These are phyloP conservation scores for Trichomonas vaginalis DNA, from an alignment of 208 protist genomes.

Conservation along the genomic window DNA sequence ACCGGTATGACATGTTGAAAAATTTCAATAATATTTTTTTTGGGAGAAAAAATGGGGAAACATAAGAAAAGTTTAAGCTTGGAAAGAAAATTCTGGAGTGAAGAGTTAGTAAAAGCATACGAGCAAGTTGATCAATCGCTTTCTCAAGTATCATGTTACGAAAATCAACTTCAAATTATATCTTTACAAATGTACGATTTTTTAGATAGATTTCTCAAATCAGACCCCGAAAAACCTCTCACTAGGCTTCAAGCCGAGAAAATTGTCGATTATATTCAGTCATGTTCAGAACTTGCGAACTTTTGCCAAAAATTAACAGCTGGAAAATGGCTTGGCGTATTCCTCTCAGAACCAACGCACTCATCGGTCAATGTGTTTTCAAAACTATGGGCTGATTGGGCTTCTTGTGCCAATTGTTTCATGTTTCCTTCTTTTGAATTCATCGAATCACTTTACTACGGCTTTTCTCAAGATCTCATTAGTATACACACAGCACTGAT, in stretches of 20 bases:
- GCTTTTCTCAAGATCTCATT: not conserved
- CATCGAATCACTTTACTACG: not conserved
- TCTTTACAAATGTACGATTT: not conserved
- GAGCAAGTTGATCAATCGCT: not conserved
- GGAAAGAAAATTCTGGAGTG: not conserved
- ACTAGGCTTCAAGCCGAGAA: not conserved
- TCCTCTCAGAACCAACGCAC: not conserved
- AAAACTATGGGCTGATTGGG: not conserved
- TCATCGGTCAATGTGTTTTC: not conserved
- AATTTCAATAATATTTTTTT: too few relatives aligned
- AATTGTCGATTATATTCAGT: not conserved
- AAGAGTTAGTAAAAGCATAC: not conserved
- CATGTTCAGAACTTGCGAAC: not conserved
- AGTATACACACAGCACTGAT: not conserved
- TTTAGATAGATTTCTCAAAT: not conserved
- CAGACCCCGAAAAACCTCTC: not conserved
- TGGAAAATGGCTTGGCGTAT: not conserved
- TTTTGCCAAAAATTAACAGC: not conserved
- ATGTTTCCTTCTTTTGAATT: not conserved
- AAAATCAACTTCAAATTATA: not conserved
- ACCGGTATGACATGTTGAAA: too few relatives aligned
- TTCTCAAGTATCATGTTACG: not conserved
- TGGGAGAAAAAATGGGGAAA: too few relatives aligned
- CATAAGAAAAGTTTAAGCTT: not conserved
- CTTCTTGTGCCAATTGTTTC: not conserved